Percentiles rank a stretch among this genome's conserved stretches.
Evolutionary conservation across 352 stramenopile species (phyloP).

Genomic region (Phytophthora uliginosa): DNA sequence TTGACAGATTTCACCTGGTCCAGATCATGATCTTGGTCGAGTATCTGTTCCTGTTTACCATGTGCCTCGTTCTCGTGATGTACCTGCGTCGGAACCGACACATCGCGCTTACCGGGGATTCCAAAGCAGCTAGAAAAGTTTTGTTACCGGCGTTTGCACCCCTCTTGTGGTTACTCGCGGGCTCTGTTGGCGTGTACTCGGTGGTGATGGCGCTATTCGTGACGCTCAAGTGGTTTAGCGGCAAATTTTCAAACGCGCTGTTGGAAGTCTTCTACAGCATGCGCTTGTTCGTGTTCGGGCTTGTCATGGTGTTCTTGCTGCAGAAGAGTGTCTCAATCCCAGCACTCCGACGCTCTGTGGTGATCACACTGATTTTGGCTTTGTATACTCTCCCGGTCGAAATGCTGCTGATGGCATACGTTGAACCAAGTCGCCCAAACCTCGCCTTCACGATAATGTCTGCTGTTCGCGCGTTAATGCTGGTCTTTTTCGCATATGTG

Average conservation of each 20-base stretch:
- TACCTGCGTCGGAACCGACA: slow-evolving; percentile 73
- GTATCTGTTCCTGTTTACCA: slow-evolving; percentile 57
- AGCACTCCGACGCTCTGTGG: slow-evolving; percentile 44
- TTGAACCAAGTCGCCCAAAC: slow-evolving; percentile 25
- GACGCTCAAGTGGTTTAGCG: slow-evolving; percentile 42
- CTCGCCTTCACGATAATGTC: slow-evolving; percentile 33
- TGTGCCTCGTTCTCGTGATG: slow-evolving; percentile 50
- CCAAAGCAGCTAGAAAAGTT: slow-evolving; percentile 61
- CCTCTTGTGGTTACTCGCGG: slow-evolving; percentile 63
- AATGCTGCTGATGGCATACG: slow-evolving; percentile 32
- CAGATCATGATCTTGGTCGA: slow-evolving; percentile 52
- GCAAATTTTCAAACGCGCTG: slow-evolving; percentile 29
- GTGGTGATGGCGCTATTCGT: slow-evolving; percentile 34
- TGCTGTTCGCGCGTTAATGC: slow-evolving; percentile 14
- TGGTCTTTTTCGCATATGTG: slow-evolving; percentile 40
- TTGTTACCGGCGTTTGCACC: slow-evolving; percentile 78
- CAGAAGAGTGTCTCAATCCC: slow-evolving; percentile 67
- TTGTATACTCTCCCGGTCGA: slow-evolving; percentile 39
- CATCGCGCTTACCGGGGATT: slow-evolving; percentile 58
- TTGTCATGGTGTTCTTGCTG: slow-evolving; percentile 64
- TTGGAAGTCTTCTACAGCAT: slow-evolving; percentile 65
- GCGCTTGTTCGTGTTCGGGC: slow-evolving; percentile 59
- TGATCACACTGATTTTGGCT: slow-evolving; percentile 47
- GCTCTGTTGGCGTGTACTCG: slow-evolving; percentile 50
- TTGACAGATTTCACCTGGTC: slow-evolving; percentile 47